phyloP scores from a whole-genome alignment of 106 monocot genomes.

The Alisma plantagoaquatica region DNA sequence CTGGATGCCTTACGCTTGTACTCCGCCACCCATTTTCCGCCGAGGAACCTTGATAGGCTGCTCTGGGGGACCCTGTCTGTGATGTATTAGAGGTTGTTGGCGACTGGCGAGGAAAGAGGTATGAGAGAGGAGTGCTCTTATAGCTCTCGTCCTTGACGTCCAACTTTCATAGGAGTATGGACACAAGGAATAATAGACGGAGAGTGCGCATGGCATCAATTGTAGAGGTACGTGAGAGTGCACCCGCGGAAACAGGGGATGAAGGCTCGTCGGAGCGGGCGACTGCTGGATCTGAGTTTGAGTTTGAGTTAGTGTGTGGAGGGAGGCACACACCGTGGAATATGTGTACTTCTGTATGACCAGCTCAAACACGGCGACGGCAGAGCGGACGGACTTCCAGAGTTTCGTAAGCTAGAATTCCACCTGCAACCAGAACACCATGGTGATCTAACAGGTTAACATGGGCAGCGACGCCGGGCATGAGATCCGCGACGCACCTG shows the following conservation, averaged over 20 bases:
- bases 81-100: constrained; percentile 48
- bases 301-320: too few species aligned
- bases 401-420: background rate
- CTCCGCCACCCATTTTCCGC: constrained; percentile 18
- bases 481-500: background rate
- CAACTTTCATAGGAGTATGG: constrained; percentile 42
- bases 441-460: background rate
- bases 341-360: too few species aligned
- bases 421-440: background rate
- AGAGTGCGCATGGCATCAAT: too few species aligned
- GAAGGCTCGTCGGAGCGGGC: too few species aligned
- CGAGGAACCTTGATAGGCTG: constrained; percentile 14
- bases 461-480: background rate
- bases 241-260: too few species aligned
- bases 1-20: constrained; percentile 11
- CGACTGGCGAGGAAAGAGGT: constrained; percentile 52
- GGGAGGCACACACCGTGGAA: constrained; percentile 23
- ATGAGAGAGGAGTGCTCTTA: constrained; percentile 20
- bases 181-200: constrained; percentile 22
- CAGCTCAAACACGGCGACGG: constrained; percentile 1
- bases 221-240: too few species aligned
- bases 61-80: constrained; percentile 28
- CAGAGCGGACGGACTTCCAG: background rate
- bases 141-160: constrained; percentile 30
- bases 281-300: too few species aligned